These are phyloP conservation scores for Rhizoclosmatium sp. DNA, from an alignment of 192 early-diverging fungal genomes.

Conservation along the genomic window DNA sequence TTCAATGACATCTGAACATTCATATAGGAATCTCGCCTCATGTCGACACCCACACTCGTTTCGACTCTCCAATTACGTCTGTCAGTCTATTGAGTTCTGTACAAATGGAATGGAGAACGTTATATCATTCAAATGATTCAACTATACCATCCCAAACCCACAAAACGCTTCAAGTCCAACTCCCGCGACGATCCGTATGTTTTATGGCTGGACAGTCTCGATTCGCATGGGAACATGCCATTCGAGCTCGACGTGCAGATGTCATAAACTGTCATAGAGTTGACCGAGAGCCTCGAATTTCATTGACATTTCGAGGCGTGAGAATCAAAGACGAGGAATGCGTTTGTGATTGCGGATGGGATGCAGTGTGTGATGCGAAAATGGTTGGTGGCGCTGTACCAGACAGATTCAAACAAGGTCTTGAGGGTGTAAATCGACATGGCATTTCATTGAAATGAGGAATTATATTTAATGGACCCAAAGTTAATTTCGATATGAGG, in stretches of 20 bases:
- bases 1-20: background rate
- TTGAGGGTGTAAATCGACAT: slow-evolving; percentile 23
- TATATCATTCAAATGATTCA: background rate
- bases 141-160: background rate
- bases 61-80: slow-evolving; percentile 48
- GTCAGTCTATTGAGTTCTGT: slow-evolving; percentile 50
- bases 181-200: slow-evolving; percentile 48
- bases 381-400: slow-evolving; percentile 35
- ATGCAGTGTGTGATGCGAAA: slow-evolving; percentile 36
- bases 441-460: background rate
- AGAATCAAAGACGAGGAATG: background rate
- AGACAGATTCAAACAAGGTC: slow-evolving; percentile 25
- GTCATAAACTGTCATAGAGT: slow-evolving; percentile 34
- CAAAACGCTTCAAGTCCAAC: slow-evolving; percentile 40
- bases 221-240: slow-evolving; percentile 62
- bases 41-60: slow-evolving; percentile 57
- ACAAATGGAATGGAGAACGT: slow-evolving; percentile 59
- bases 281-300: slow-evolving; percentile 22
- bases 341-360: slow-evolving; percentile 27
- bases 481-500: no score
- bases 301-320: slow-evolving; percentile 35
- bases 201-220: slow-evolving; percentile 50
- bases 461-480: background rate
- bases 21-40: slow-evolving; percentile 55
- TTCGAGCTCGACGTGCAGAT: slow-evolving; percentile 51